Conservation (phyloP, 164 flowering plant genomes). For the Magnolia changhungtana region DNA sequence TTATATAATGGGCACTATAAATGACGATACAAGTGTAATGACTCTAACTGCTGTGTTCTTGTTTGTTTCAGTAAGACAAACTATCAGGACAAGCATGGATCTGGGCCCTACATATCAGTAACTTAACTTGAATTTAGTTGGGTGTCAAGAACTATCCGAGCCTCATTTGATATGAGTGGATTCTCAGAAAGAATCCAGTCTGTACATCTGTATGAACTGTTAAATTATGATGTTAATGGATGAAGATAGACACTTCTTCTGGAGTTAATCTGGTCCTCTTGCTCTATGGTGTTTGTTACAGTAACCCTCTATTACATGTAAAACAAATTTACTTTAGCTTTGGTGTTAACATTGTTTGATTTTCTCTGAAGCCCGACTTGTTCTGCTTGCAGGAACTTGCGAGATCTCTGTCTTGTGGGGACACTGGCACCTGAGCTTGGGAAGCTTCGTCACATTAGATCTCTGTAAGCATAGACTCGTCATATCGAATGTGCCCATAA, state of each 20-base stretch:
- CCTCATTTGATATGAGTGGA: background rate
- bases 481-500: no score
- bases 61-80: background rate
- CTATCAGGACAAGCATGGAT: background rate
- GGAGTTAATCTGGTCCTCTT: background rate
- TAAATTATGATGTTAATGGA: background rate
- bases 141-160: background rate
- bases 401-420: slow-evolving; percentile 68
- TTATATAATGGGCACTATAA: background rate
- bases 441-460: slow-evolving; percentile 52
- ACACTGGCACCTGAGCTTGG: slow-evolving; percentile 65
- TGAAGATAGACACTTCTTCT: background rate
- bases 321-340: background rate
- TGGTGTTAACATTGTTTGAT: background rate
- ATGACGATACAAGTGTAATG: no score
- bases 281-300: background rate
- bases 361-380: slow-evolving; percentile 12
- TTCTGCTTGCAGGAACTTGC: slow-evolving; percentile 57
- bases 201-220: background rate
- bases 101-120: background rate
- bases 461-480: slow-evolving; percentile 47
- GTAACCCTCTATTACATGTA: background rate
- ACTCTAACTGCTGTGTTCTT: background rate
- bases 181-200: background rate
- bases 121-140: background rate